phyloP scores from a whole-genome alignment of 1,284 basidiomycete genomes.

The Ceratobasidium sp. region DNA sequence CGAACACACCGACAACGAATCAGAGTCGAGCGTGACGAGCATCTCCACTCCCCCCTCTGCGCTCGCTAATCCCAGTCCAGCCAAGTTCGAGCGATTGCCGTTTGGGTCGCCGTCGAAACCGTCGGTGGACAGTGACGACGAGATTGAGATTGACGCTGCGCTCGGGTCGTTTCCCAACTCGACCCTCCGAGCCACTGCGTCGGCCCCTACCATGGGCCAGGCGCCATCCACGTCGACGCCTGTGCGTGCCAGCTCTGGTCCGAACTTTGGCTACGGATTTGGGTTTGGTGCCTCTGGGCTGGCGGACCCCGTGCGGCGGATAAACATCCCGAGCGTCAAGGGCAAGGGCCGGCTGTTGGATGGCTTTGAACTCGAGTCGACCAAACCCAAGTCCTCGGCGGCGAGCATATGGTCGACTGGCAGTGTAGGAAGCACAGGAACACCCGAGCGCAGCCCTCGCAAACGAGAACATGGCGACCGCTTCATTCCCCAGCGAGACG shows the following conservation, averaged over 20 bases:
- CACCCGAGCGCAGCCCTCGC: constrained; percentile 26
- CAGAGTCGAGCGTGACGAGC: constrained; percentile 32
- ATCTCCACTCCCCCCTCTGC: constrained; percentile 32
- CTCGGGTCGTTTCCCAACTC: neutral
- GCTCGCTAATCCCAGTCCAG: constrained; percentile 19
- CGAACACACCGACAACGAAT: constrained; percentile 34
- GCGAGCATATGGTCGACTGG: constrained; percentile 24
- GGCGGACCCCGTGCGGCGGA: neutral
- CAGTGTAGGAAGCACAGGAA: constrained; percentile 21
- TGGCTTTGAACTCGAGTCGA: constrained; percentile 9
- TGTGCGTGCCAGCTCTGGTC: neutral
- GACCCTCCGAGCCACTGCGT: constrained; percentile 11
- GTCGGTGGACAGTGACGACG: constrained; percentile 29
- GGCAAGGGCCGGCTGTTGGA: constrained; percentile 29
- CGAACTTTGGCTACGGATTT: neutral
- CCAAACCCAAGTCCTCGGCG: neutral
- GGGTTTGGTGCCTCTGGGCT: constrained; percentile 4
- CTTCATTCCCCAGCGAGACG: constrained; percentile 32
- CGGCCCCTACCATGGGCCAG: constrained; percentile 2
- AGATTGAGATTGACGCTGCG: constrained; percentile 11
- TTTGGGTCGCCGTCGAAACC: neutral
- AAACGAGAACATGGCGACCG: constrained; percentile 33
- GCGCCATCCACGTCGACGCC: neutral
- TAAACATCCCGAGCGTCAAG: constrained; percentile 2
- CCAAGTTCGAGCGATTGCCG: constrained; percentile 2